Conservation (phyloP, 2,329 filamentous ascomycete species). For the Hypoxylon sp. region DNA sequence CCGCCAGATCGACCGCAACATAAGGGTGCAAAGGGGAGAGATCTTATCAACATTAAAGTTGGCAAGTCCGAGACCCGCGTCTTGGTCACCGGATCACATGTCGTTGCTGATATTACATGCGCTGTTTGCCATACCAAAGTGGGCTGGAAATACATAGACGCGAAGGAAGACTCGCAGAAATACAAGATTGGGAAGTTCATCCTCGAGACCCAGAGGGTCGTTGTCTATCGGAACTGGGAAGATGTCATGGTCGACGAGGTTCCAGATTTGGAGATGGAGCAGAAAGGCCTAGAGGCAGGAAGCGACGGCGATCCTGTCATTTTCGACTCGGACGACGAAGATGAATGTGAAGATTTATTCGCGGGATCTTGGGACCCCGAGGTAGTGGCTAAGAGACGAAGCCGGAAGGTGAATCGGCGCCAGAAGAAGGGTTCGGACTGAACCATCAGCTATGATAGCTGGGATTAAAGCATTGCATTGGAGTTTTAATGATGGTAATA, state of each 20-base stretch:
- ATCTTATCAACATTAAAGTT: conserved; percentile 69
- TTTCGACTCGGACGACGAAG: conserved; percentile 76
- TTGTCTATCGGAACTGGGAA: conserved; percentile 69
- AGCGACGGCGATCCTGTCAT: conserved; percentile 58
- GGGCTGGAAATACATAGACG: conserved; percentile 79
- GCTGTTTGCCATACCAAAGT: conserved; percentile 68
- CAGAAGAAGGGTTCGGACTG: conserved; percentile 34
- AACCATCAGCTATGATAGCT: conserved; percentile 8
- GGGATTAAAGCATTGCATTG: conserved; percentile 16
- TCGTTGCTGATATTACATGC: conserved; percentile 75
- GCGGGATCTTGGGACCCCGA: conserved; percentile 72
- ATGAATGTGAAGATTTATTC: conserved; percentile 78
- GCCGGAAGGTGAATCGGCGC: conserved; percentile 54
- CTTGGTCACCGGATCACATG: conserved; percentile 74
- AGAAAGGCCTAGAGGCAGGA: conserved; percentile 32
- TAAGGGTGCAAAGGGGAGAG: conserved; percentile 31
- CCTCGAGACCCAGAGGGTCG: conserved; percentile 72
- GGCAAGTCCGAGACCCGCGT: conserved; percentile 70
- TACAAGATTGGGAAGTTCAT: conserved; percentile 81
- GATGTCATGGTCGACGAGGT: conserved; percentile 55
- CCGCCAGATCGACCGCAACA: conserved; percentile 50
- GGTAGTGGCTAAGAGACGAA: conserved; percentile 64
- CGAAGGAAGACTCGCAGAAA: conserved; percentile 70
- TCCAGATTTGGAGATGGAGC: conserved; percentile 44
- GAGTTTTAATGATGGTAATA: conserved; percentile 29